Conservation (phyloP, 768 basidiomycete species). For the Ephemerocybe angulata region DNA sequence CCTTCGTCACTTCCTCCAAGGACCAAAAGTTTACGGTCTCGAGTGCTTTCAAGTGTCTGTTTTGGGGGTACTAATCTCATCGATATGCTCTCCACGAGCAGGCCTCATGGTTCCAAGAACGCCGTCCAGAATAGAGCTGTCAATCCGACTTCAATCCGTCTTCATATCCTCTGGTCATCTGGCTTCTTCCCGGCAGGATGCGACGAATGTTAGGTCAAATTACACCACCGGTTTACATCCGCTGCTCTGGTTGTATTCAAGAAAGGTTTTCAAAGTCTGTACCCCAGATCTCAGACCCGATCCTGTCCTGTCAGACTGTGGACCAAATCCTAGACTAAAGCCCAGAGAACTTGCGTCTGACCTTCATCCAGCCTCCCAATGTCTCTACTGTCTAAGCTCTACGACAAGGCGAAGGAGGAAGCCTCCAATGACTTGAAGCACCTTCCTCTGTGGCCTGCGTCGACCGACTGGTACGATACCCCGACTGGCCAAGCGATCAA, state of each 20-base stretch:
- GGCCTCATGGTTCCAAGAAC: not conserved
- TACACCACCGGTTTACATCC: no score
- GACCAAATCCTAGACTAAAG: not conserved
- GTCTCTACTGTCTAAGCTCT: constrained; percentile 1
- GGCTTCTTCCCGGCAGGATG: not conserved
- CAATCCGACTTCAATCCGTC: not conserved
- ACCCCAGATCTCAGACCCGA: not conserved
- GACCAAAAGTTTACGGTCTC: no score
- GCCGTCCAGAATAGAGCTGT: not conserved
- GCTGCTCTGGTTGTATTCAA: no score
- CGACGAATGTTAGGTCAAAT: not conserved
- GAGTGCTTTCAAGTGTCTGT: no score
- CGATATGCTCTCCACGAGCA: no score
- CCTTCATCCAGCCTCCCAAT: not conserved
- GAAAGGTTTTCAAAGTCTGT: not conserved
- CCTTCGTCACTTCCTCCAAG: not conserved
- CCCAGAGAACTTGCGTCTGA: not conserved
- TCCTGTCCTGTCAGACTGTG: not conserved
- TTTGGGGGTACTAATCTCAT: no score
- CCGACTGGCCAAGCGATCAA: not conserved
- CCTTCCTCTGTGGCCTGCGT: not conserved
- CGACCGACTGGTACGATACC: not conserved
- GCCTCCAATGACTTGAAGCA: not conserved
- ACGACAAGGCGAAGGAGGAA: not conserved
- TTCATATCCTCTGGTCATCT: not conserved